Evolutionary conservation across 2,329 filamentous ascomycete genomes (phyloP).

Genomic region (Cordyceps cicadae): DNA sequence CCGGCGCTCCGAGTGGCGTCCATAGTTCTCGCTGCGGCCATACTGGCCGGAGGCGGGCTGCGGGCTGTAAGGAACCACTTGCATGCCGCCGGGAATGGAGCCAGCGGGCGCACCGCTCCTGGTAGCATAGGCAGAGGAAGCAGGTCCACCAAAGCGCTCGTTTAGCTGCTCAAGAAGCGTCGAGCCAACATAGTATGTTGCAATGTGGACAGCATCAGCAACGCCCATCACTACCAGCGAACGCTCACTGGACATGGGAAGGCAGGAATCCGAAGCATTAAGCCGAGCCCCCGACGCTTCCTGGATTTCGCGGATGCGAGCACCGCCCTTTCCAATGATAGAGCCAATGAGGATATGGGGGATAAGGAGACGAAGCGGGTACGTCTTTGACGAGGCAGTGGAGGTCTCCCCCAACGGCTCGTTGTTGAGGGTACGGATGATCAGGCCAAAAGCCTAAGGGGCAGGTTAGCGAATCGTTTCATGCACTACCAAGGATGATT

Average conservation of each 20-base stretch:
- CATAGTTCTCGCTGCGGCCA: conserved; percentile 80
- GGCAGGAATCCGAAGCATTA: conserved; percentile 90
- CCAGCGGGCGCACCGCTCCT: conserved; percentile 88
- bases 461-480: conserved; percentile 19
- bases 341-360: conserved; percentile 96
- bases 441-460: conserved; percentile 81
- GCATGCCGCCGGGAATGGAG: conserved; percentile 93
- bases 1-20: conserved; percentile 62
- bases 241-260: conserved; percentile 90
- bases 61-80: conserved; percentile 95
- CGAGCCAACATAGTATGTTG: conserved; percentile 96
- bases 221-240: conserved; percentile 98
- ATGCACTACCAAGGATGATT: not conserved
- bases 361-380: conserved; percentile 88
- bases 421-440: conserved; percentile 96
- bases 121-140: conserved; percentile 95
- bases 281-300: conserved; percentile 93
- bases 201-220: conserved; percentile 96
- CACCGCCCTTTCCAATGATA: conserved; percentile 95
- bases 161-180: conserved; percentile 97
- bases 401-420: conserved; percentile 84
- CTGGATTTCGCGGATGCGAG: conserved; percentile 95
- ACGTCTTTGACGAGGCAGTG: conserved; percentile 91
- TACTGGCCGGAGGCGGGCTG: conserved; percentile 90
- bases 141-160: conserved; percentile 90